phyloP scores from a whole-genome alignment of 805 yeast species.

The Metschnikowia koreensis region DNA sequence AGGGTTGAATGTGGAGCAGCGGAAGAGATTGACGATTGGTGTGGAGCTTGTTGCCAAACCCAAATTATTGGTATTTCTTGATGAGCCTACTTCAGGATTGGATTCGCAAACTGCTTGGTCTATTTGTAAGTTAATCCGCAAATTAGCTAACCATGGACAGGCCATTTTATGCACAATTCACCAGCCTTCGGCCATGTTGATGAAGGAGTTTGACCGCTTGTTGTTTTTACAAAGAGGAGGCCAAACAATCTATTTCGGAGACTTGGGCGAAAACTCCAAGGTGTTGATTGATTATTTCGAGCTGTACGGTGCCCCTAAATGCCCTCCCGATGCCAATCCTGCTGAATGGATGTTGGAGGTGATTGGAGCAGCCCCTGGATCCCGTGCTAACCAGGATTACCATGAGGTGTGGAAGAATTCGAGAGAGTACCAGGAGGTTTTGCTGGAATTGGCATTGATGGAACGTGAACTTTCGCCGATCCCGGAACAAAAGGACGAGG shows the following conservation, averaged over 20 bases:
- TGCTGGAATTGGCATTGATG: constrained; percentile 54
- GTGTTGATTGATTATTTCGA: constrained; percentile 11
- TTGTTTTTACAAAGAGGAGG: constrained; percentile 38
- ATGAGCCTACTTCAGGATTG: constrained; percentile 42
- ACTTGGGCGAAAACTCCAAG: constrained; percentile 11
- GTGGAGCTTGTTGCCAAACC: constrained; percentile 56
- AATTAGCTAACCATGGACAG: constrained; percentile 50
- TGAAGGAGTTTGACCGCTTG: constrained; percentile 57
- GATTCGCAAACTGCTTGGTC: constrained; percentile 50
- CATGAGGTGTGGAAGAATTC: constrained; percentile 11
- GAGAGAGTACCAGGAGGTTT: constrained; percentile 46
- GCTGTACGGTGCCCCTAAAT: constrained; percentile 8
- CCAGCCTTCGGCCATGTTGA: constrained; percentile 48
- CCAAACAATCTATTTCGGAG: constrained; percentile 15
- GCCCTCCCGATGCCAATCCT: constrained; percentile 11
- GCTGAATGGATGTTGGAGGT: constrained; percentile 16
- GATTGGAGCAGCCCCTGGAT: constrained; percentile 14
- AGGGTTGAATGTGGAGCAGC: constrained; percentile 54
- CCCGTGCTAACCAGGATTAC: constrained; percentile 10
- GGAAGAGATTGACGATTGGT: constrained; percentile 52
- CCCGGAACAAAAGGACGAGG: constrained; percentile 16
- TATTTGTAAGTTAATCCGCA: constrained; percentile 48
- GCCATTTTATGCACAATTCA: constrained; percentile 57
- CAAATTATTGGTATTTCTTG: constrained; percentile 45
- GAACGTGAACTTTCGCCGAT: constrained; percentile 48